Evolutionary conservation across 2,329 filamentous ascomycete genomes (phyloP), one percentile per base, ranked within the genome.

Genomic region (Lithohypha guttulata): DNA sequence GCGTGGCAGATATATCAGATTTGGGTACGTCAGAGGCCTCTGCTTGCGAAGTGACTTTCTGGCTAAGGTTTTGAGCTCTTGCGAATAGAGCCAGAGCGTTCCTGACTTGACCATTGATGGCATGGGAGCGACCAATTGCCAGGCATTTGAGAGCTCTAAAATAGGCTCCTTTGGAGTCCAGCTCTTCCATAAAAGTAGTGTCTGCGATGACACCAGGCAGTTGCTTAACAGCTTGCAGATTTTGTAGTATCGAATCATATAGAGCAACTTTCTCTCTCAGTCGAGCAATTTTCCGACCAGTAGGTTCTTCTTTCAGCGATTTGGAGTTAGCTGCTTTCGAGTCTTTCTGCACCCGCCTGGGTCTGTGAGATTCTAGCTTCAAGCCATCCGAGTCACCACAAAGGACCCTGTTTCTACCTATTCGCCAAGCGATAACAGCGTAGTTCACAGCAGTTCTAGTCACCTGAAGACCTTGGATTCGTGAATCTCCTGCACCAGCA

Each of bases 381-480:
- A 84, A 71, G 2, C 89, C 89, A 51, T 96, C 89, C 39, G 81
- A 71, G 5, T 74, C 66, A n/a, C 89, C 87, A 36, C 85, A 84
- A 45, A 98, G 66, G 0, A 94, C 81, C 39, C 91, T 73, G 60
- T 98, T 96, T 33, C 91, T 79, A 18, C 89, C 89, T 47, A 96
- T 84, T 58, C 91, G 75, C 87, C 87, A 96, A 55, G 84, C 87
- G 41, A 98, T 81, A 60, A 95, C 77, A 49, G 84, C 84, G 59
- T 93, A 96, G 60, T 91, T 93, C 41, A 96, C 84, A 1, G 89
- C 86, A 0, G 93, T 93, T 45, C 83, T 81, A 3, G 87, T 93
- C 42, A 98, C 81, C 50, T 94, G 87, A 31, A 98, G 66, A 51
- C 86, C 79, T 62, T 98, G 91, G 78, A 98, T 86, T 42, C 85